These are phyloP conservation scores for Dacryopinax spathularia DNA, from an alignment of 768 basidiomycete genomes.

Conservation along the genomic window DNA sequence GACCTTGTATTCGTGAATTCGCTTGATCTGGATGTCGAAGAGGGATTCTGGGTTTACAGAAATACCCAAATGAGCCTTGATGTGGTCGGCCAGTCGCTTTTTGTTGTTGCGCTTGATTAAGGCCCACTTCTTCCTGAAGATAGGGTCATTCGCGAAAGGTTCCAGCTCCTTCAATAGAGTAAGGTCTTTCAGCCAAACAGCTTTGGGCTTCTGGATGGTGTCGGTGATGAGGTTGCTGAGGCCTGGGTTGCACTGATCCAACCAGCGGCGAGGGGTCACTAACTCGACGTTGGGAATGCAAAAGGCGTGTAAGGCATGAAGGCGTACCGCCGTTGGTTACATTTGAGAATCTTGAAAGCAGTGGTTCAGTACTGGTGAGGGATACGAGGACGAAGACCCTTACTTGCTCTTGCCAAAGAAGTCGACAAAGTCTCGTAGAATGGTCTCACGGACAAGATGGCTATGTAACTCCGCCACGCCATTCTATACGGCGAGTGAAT, in stretches of 20 bases:
- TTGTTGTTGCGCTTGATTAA: constrained; percentile 84
- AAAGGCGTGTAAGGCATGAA: not conserved
- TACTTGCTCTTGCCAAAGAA: constrained; percentile 67
- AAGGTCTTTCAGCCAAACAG: constrained; percentile 75
- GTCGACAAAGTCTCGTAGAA: constrained; percentile 70
- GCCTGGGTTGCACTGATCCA: constrained; percentile 83
- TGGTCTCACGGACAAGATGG: constrained; percentile 69
- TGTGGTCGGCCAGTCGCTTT: constrained; percentile 62
- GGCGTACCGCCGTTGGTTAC: constrained; percentile 82
- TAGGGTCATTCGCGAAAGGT: constrained; percentile 51
- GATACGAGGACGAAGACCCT: constrained; percentile 23
- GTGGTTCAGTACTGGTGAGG: constrained; percentile 8
- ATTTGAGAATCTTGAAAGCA: constrained; percentile 49
- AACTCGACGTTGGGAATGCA: not conserved
- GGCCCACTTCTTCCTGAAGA: constrained; percentile 68
- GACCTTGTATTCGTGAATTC: constrained; percentile 85
- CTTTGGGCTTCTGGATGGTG: constrained; percentile 59
- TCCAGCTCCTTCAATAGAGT: constrained; percentile 63
- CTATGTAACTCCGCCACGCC: constrained; percentile 94
- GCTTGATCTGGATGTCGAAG: constrained; percentile 88
- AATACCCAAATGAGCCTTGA: constrained; percentile 56
- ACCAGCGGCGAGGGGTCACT: constrained; percentile 90
- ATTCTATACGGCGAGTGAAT: constrained; percentile 37
- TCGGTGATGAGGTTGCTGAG: constrained; percentile 73
- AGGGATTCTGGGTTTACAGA: constrained; percentile 59